Evolutionary conservation across 441 rosid species (phyloP).

Genomic region (Corymbia calophylla): DNA sequence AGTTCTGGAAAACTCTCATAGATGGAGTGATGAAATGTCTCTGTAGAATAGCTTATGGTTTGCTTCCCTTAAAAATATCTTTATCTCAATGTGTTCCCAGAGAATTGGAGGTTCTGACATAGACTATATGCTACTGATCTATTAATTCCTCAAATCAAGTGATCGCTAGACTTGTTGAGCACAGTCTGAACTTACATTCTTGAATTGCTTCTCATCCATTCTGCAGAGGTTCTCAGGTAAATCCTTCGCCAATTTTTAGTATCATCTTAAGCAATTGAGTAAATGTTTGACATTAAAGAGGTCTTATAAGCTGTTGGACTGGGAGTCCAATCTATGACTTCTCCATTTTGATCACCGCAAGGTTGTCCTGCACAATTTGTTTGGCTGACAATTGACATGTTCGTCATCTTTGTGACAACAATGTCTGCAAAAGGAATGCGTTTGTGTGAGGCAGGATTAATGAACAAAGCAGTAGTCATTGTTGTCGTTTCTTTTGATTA

Average conservation of each 20-base stretch:
- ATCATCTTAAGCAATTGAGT: neutral
- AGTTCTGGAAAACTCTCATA: neutral
- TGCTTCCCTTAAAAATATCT: neutral
- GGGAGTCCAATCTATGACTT: neutral
- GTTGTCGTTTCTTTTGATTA: neutral
- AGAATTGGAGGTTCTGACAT: neutral
- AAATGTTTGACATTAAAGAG: neutral
- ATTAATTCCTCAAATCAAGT: too few species aligned
- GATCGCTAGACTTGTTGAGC: too few species aligned
- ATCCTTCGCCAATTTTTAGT: neutral
- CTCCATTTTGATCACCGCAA: neutral
- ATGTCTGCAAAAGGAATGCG: neutral
- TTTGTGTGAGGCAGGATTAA: too few species aligned
- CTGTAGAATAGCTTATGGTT: neutral
- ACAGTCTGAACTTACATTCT: conserved; percentile 7
- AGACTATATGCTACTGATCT: too few species aligned
- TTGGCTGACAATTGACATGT: neutral
- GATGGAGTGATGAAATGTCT: neutral
- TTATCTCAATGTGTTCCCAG: neutral
- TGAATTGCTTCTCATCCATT: conserved; percentile 16
- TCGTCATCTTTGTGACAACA: neutral
- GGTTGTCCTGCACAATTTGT: neutral
- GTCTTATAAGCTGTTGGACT: neutral
- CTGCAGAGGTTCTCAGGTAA: conserved; percentile 26
- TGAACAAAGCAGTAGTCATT: neutral